Evolutionary conservation across 139 green algal genomes (phyloP).

Genomic region (Chlorella ohadii): DNA sequence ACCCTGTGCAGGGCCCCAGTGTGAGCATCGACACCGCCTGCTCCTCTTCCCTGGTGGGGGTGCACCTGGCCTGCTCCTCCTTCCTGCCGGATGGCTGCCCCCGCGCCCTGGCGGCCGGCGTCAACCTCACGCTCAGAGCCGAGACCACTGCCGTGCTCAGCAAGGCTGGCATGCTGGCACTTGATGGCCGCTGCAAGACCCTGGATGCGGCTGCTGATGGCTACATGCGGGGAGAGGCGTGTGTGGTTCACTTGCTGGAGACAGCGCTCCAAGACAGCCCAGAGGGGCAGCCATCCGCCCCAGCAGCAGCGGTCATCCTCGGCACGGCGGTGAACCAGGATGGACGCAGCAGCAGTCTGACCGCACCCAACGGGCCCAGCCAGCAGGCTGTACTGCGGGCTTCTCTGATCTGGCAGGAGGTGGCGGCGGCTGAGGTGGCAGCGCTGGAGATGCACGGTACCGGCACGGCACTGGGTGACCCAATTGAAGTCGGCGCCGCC

Average conservation of each 20-base stretch:
- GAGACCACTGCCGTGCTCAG: constrained; percentile 81
- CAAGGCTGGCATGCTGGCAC: constrained; percentile 80
- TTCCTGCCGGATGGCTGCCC: constrained; percentile 3
- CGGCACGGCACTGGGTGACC: constrained; percentile 86
- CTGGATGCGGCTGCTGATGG: constrained; percentile 82
- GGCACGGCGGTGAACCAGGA: constrained; percentile 90
- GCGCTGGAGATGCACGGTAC: constrained; percentile 82
- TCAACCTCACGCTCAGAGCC: constrained; percentile 73
- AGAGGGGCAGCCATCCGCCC: background rate
- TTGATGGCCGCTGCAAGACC: constrained; percentile 88
- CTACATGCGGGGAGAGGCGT: constrained; percentile 83
- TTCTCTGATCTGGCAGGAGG: constrained; percentile 44
- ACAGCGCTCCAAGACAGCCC: background rate
- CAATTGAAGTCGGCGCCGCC: constrained; percentile 86
- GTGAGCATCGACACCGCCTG: constrained; percentile 88
- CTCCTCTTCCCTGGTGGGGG: constrained; percentile 76
- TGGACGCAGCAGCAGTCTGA: constrained; percentile 85
- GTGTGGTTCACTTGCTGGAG: constrained; percentile 52
- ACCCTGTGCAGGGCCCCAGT: constrained; percentile 52
- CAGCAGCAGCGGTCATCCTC: constrained; percentile 53
- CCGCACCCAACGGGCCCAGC: constrained; percentile 86
- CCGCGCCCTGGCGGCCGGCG: constrained; percentile 60
- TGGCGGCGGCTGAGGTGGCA: constrained; percentile 11
- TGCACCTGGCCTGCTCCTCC: constrained; percentile 55
- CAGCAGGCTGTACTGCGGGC: constrained; percentile 81